Base-by-base conservation (phyloP, 176 grass and related monocot species). In the Triticum aestivum region DNA sequence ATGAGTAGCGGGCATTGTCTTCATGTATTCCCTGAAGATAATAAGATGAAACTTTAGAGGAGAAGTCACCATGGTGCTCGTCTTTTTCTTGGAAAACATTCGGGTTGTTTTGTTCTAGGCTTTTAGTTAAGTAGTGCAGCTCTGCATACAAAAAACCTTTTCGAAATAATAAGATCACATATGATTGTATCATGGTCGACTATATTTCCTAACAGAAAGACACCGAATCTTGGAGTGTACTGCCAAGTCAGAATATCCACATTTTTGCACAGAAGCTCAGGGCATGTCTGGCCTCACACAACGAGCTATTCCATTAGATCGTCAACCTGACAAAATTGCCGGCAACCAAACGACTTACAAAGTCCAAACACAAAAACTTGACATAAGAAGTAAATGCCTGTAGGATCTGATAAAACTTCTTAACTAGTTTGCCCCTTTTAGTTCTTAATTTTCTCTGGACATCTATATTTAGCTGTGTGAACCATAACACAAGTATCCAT, bases 1-100 rank as follows among this genome's bases (percentile, higher is more conserved):
- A 71, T 81, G 84, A 85, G 87, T 84, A 85, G 54, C 35, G 51
- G 49, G 80, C 33, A 71, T 23, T 76, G 83, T 52, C 80, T 83
- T 92, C 18, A 14, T 38, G 82, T 92, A 87, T 18, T 89, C 87
- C 79, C 94, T 99, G 86, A 44, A 91, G 69, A 91, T 9, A 77
- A 27, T 33, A 70, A 75, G 74, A 59, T 32, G 14, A 47, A 65
- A 15, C 61, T 76, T 80, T 56, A 88, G 24, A 78, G 84, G 51
- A 20, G n/a, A 29, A 32, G 11, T 38, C 11, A 34, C 5, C 42
- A 37, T 78, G 58, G 61, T 34, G 66, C 27, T 65, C 51, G 32
- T 12, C 17, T 42, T 85, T 33, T 79, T 20, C n/a, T 65, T 20
- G 65, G 15, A 6, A 23, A 81, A 70, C 2, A 65, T 9, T 54